phyloP scores from a whole-genome alignment of 345 rosid genomes.

The Lepidium sativum region DNA sequence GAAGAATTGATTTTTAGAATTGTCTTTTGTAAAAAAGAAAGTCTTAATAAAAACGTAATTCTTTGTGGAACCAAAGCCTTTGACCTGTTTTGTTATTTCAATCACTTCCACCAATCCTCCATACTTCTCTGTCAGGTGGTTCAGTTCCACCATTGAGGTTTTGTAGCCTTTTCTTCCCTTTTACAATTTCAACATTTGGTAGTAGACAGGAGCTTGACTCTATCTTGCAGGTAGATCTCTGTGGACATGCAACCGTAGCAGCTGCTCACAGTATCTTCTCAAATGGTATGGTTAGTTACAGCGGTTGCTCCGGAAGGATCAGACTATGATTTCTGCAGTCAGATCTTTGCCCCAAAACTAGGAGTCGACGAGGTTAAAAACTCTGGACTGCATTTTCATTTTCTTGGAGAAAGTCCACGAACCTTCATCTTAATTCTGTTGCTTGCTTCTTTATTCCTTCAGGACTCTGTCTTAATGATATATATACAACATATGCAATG shows the following conservation, averaged over 20 bases:
- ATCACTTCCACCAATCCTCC: not conserved
- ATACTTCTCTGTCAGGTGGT: slow-evolving; percentile 43
- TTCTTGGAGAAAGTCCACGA: not conserved
- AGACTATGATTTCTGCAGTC: slow-evolving; percentile 8
- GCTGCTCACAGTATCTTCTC: slow-evolving; percentile 56
- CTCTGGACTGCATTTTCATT: not conserved
- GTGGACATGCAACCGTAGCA: slow-evolving; percentile 79
- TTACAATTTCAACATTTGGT: not conserved
- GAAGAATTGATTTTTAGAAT: no score
- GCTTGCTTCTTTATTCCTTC: not conserved
- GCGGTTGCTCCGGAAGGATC: slow-evolving; percentile 42
- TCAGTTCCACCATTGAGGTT: slow-evolving; percentile 28
- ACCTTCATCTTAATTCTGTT: not conserved
- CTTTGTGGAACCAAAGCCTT: no score
- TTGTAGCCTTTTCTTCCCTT: not conserved
- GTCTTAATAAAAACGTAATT: no score
- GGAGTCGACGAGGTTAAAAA: not conserved
- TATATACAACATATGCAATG: no score
- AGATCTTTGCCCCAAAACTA: slow-evolving; percentile 23
- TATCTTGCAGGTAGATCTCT: slow-evolving; percentile 38
- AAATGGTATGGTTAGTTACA: slow-evolving; percentile 45
- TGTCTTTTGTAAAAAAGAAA: no score
- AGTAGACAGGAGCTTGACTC: not conserved
- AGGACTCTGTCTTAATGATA: not conserved
- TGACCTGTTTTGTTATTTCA: no score